Evolutionary conservation across 805 yeast species (phyloP), one percentile per base, ranked within the genome.

Genomic region (Ogataea philodendri): DNA sequence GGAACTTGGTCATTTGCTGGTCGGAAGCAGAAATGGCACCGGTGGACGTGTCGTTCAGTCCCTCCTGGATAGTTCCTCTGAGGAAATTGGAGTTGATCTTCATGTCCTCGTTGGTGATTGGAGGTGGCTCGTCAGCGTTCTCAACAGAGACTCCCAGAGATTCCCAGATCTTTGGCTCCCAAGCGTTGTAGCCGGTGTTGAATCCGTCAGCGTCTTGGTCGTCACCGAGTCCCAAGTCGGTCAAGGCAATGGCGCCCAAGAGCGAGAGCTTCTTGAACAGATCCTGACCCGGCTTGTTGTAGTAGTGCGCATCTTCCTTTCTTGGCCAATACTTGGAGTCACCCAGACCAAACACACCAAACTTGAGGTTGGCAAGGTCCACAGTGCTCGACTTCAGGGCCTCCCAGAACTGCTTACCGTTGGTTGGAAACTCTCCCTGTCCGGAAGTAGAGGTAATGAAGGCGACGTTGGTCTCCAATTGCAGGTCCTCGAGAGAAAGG

Each of bases 191-290:
- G n/a, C 93, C 96, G 17, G 97, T 89, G 50, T 80, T 79, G 64
- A 72, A 88, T 14, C 97, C 97, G 67, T 90, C 97, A 15, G 95
- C 95, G 59, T 86, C 97, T 66, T 90, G 97, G 57, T 90, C 97
- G 61, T 90, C 97, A 64, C 97, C 97, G 30, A 85, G 69, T 13
- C 96, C 97, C 28, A 88, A 63, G 3, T 83, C 84, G 39, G 77
- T 74, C 36, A 90, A 65, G 41, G 76, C 78, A 42, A 71, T 76
- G 42, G 84, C 96, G 26, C 95, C 93, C 41, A 86, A 70, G 40
- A 81, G 65, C 45, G 65, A 66, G 44, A 90, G 64, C 45, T 81
- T 78, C 45, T 74, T 74, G 56, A 63, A 68, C 45, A 90, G 65
- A 59, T 88, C 96, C 46, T 72, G 72, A 13, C 82, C 76, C 10